These are phyloP conservation scores for Pascua guehoae DNA, from an alignment of 1,284 basidiomycete species.

Conservation along the genomic window DNA sequence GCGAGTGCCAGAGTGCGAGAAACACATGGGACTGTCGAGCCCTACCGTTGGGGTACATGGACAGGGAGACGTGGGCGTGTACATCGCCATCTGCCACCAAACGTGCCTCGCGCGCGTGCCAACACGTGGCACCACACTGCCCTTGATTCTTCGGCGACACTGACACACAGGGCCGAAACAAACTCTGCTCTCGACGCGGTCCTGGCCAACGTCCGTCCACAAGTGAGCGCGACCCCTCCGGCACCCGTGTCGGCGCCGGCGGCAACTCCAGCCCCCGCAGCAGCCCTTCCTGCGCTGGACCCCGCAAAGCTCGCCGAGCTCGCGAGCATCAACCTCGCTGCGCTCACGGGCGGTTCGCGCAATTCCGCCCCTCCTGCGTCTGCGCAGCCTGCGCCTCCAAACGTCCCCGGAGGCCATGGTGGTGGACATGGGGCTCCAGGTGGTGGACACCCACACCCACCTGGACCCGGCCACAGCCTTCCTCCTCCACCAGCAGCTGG, in stretches of 20 bases:
- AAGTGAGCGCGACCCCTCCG: not conserved
- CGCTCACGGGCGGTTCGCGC: not conserved
- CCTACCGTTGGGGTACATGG: no score
- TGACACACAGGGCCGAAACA: conserved; percentile 4
- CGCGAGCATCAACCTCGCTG: conserved; percentile 16
- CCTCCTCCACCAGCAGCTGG: no score
- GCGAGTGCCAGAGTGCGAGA: no score
- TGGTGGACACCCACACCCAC: no score
- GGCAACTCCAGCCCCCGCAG: conserved; percentile 4
- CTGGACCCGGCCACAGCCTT: no score
- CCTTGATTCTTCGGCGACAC: not conserved
- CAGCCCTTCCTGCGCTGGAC: conserved; percentile 17
- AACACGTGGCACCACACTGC: not conserved
- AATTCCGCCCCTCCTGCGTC: not conserved
- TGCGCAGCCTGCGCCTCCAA: not conserved
- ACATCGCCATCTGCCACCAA: no score
- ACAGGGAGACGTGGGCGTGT: no score
- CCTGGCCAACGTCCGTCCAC: conserved; percentile 13
- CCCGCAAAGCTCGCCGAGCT: conserved; percentile 28
- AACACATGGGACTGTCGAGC: no score
- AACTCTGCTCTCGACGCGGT: conserved; percentile 17
- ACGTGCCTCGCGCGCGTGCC: no score
- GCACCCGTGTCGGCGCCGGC: not conserved
- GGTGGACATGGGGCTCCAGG: no score
- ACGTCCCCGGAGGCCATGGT: no score